Conservation (phyloP, 768 basidiomycete species). For the Hydnomerulius pinastri region DNA sequence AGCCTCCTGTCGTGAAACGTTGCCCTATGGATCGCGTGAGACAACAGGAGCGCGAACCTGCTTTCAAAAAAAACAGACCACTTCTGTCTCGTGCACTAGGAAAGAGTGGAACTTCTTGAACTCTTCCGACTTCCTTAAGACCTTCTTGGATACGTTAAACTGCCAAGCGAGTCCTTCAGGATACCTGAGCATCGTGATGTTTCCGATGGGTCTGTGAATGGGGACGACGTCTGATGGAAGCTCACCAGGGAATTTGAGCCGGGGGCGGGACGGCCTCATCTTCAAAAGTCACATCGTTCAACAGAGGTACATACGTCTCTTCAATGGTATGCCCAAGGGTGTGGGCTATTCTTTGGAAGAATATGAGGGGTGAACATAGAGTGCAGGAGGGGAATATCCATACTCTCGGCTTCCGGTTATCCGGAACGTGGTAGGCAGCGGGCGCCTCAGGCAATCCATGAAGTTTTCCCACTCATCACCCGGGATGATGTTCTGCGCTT, state of each 20-base stretch:
- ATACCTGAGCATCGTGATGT: slow-evolving; percentile 58
- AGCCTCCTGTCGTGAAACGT: slow-evolving; percentile 93
- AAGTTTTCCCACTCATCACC: slow-evolving; percentile 82
- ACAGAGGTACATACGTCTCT: slow-evolving; percentile 72
- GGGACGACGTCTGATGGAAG: background rate
- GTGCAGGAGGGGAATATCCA: slow-evolving; percentile 11
- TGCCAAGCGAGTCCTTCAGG: slow-evolving; percentile 97
- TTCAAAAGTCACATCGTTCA: slow-evolving; percentile 76
- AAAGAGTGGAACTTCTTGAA: slow-evolving; percentile 97
- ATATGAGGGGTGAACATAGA: background rate
- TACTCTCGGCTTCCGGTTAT: slow-evolving; percentile 88
- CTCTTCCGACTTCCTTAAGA: slow-evolving; percentile 82
- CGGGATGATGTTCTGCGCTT: slow-evolving; percentile 72
- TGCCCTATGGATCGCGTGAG: slow-evolving; percentile 60
- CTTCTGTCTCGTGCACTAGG: slow-evolving; percentile 96
- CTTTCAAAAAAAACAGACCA: slow-evolving; percentile 53
- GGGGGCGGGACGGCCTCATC: slow-evolving; percentile 77
- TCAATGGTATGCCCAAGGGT: slow-evolving; percentile 80
- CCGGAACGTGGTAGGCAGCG: slow-evolving; percentile 92
- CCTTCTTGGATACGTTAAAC: slow-evolving; percentile 87
- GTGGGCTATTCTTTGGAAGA: slow-evolving; percentile 53
- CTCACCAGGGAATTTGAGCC: slow-evolving; percentile 81
- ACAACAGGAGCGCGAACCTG: background rate
- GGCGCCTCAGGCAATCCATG: slow-evolving; percentile 60
- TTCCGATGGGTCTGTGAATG: background rate